Conservation (phyloP, 2,329 filamentous ascomycete genomes). For the Fusarium sulawesiense region DNA sequence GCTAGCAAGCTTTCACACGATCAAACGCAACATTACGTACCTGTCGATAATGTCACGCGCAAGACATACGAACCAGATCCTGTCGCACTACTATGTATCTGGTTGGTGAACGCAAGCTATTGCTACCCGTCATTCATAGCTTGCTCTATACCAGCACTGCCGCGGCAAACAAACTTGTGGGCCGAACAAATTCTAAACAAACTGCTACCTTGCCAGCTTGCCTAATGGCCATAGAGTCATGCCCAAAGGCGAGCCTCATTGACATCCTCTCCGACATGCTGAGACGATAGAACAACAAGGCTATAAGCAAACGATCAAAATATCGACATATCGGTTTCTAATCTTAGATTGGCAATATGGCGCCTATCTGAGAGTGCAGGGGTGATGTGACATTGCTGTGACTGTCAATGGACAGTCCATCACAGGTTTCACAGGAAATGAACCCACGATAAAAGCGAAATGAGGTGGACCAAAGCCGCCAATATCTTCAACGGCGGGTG, state of each 20-base stretch:
- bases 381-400: slow-evolving; percentile 40
- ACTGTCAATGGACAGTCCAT: slow-evolving; percentile 24
- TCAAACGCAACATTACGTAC: slow-evolving; percentile 41
- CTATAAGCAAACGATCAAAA: slow-evolving; percentile 26
- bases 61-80: slow-evolving; percentile 34
- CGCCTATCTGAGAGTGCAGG: slow-evolving; percentile 16
- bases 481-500: slow-evolving; percentile 25
- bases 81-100: slow-evolving; percentile 24
- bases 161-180: slow-evolving; percentile 27
- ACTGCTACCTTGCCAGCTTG: neutral
- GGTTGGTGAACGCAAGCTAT: slow-evolving; percentile 9
- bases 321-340: slow-evolving; percentile 8
- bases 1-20: slow-evolving; percentile 39
- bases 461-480: slow-evolving; percentile 37
- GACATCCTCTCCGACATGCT: neutral
- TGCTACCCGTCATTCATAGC: neutral
- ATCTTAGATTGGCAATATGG: slow-evolving; percentile 24
- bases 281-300: neutral
- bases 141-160: slow-evolving; percentile 36
- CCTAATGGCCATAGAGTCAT: neutral
- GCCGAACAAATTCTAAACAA: neutral
- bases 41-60: slow-evolving; percentile 39
- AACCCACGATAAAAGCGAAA: slow-evolving; percentile 43
- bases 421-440: slow-evolving; percentile 43
- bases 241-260: neutral